Percentiles rank a stretch among this genome's conserved stretches.
phyloP scores from a whole-genome alignment of 164 flowering plant genomes.

The Tetracentron sinense region DNA sequence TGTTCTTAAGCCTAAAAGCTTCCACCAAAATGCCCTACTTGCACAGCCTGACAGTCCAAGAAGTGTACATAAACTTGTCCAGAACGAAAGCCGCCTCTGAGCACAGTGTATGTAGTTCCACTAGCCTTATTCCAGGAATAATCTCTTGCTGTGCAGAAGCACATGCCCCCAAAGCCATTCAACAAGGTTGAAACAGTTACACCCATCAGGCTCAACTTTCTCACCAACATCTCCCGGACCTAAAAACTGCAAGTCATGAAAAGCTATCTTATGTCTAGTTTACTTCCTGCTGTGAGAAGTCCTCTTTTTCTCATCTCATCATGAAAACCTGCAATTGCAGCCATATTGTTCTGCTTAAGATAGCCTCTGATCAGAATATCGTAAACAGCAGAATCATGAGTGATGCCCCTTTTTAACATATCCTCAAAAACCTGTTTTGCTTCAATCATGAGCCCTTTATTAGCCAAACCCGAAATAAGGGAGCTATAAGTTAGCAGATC shows the following conservation, averaged over 20 bases:
- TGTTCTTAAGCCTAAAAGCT: constrained; percentile 37
- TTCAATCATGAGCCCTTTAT: constrained; percentile 40
- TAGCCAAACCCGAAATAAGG: constrained; percentile 35
- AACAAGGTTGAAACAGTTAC: constrained; percentile 28
- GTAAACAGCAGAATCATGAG: constrained; percentile 29
- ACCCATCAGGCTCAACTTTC: constrained; percentile 35
- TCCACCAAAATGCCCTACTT: constrained; percentile 30
- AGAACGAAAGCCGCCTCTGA: constrained; percentile 32
- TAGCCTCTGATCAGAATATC: constrained; percentile 33
- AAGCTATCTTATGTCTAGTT: no score
- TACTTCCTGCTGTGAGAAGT: constrained; percentile 1
- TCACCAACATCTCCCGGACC: constrained; percentile 19
- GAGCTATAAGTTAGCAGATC: constrained; percentile 35
- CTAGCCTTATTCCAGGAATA: constrained; percentile 29
- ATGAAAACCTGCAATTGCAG: constrained; percentile 22
- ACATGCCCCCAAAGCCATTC: constrained; percentile 40
- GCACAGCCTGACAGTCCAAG: constrained; percentile 32
- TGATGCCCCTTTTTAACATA: constrained; percentile 33
- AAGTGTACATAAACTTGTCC: constrained; percentile 32
- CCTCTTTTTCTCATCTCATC: constrained; percentile 34
- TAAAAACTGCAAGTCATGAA: no score
- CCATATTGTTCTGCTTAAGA: constrained; percentile 16
- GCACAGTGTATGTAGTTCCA: constrained; percentile 28
- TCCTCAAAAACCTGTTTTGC: constrained; percentile 38
- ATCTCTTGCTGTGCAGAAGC: constrained; percentile 10